These are phyloP conservation scores for Clitopilus passeckerianus DNA, from an alignment of 768 basidiomycete species.

Conservation along the genomic window DNA sequence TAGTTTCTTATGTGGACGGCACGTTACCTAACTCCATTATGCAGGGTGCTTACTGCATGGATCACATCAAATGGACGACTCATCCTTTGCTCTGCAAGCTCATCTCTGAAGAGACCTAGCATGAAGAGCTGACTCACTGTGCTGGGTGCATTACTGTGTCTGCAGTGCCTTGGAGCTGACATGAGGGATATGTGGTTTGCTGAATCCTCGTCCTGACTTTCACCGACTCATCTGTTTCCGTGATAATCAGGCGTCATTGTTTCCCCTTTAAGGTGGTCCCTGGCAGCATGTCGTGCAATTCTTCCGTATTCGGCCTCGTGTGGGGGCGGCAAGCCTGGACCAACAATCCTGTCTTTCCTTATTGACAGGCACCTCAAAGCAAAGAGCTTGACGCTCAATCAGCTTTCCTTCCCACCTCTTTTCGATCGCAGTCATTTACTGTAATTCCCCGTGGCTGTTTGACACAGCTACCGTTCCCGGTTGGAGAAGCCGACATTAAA, in stretches of 20 bases:
- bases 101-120: not conserved
- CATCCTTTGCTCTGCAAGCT: not conserved
- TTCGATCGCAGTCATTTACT: not conserved
- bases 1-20: not conserved
- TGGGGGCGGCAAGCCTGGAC: not conserved
- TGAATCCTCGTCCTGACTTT: not conserved
- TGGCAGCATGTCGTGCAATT: not conserved
- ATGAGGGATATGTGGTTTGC: not conserved
- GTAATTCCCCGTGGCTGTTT: not conserved
- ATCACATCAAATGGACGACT: not conserved
- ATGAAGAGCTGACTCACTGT: not conserved
- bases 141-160: not conserved
- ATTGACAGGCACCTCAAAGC: not conserved
- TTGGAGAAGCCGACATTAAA: not conserved
- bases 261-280: not conserved
- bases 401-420: not conserved
- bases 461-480: not conserved
- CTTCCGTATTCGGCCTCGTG: not conserved
- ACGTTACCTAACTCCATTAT: not conserved
- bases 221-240: not conserved
- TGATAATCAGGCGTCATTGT: not conserved
- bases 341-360: not conserved
- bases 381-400: not conserved
- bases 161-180: not conserved
- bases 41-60: not conserved